Conservation (phyloP, 768 basidiomycete genomes). For the Rhodotorula babjevae region DNA sequence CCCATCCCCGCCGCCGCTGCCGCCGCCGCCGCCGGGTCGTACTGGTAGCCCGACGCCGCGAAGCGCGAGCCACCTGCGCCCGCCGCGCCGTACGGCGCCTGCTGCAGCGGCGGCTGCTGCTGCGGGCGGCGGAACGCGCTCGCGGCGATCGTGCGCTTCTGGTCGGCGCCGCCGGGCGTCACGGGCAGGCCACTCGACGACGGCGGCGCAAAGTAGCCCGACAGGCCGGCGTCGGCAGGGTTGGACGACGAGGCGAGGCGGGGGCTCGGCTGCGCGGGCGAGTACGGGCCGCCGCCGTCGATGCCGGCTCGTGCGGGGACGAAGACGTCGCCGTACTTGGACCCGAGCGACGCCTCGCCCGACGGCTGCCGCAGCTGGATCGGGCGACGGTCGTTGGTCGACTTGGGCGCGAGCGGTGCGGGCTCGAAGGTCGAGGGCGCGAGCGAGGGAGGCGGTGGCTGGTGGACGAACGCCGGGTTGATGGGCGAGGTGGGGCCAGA, state of each 20-base stretch:
- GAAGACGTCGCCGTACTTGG: conserved; percentile 32
- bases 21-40: not conserved
- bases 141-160: conserved; percentile 29
- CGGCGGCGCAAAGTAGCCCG: conserved; percentile 16
- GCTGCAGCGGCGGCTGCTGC: not conserved
- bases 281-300: conserved; percentile 30
- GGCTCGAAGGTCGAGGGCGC: conserved; percentile 16
- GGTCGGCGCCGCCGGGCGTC: not conserved
- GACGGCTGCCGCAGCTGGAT: conserved; percentile 15
- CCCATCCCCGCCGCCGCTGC: not conserved
- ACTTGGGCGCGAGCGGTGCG: conserved; percentile 14
- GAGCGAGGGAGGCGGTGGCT: not conserved
- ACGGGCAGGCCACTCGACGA: not conserved
- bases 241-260: not conserved
- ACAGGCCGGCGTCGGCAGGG: not conserved
- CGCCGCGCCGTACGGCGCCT: not conserved
- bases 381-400: not conserved
- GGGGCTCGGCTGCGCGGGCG: conserved; percentile 27
- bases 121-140: conserved; percentile 30
- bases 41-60: conserved; percentile 21
- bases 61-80: conserved; percentile 3
- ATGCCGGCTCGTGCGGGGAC: conserved; percentile 31
- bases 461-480: not conserved
- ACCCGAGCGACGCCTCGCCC: conserved; percentile 5
- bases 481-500: not conserved